phyloP scores from a whole-genome alignment of 2,329 filamentous ascomycete species.

The Neofusicoccum kwambonambiense region DNA sequence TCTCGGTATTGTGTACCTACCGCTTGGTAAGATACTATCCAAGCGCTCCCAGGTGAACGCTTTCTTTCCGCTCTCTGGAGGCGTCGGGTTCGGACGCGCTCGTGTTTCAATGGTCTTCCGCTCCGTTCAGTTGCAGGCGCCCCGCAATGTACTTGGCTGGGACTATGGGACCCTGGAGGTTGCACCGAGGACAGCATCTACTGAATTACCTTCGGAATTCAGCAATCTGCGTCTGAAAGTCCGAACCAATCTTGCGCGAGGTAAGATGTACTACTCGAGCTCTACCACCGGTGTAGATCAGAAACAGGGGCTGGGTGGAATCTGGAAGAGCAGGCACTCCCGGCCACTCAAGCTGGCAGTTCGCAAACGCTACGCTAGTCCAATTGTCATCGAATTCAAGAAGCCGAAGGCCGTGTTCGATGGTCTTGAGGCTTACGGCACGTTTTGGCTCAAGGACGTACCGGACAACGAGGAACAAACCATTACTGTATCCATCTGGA shows the following conservation, averaged over 20 bases:
- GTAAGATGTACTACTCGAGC: constrained; percentile 55
- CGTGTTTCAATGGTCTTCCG: constrained; percentile 73
- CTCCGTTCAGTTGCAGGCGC: constrained; percentile 63
- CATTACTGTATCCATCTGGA: constrained; percentile 63
- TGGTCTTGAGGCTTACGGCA: constrained; percentile 53
- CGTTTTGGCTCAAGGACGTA: constrained; percentile 70
- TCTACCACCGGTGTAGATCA: constrained; percentile 25
- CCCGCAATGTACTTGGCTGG: constrained; percentile 63
- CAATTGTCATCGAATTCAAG: constrained; percentile 59
- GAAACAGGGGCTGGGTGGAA: constrained; percentile 32
- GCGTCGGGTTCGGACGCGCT: constrained; percentile 68
- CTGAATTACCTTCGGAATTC: constrained; percentile 51
- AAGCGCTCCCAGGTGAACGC: constrained; percentile 64
- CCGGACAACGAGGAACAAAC: constrained; percentile 64
- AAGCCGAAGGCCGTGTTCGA: constrained; percentile 54
- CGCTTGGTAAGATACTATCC: constrained; percentile 60
- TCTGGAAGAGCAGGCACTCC: constrained; percentile 54
- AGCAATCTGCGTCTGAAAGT: constrained; percentile 57
- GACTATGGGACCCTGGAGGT: constrained; percentile 70
- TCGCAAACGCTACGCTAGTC: constrained; percentile 59
- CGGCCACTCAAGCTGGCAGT: constrained; percentile 56
- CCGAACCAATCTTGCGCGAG: constrained; percentile 56
- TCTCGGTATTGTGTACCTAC: constrained; percentile 69
- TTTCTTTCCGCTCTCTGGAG: constrained; percentile 66
- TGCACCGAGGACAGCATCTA: constrained; percentile 50